phyloP scores from a whole-genome alignment of 2,329 filamentous ascomycete genomes.

The Massarina eburnea region DNA sequence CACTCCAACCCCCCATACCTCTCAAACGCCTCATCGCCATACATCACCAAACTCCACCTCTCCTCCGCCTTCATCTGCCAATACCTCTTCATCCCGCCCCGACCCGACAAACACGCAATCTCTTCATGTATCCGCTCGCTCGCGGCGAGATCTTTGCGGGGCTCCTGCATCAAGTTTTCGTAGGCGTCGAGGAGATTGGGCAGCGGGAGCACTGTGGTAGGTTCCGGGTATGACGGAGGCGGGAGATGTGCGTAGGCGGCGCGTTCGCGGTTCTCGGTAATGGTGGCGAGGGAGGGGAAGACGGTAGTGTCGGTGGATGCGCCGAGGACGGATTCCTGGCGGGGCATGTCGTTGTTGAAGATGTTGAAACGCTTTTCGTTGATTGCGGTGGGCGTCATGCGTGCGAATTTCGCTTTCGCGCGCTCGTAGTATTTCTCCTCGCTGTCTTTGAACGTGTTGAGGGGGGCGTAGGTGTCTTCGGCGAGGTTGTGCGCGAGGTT shows the following conservation, averaged over 20 bases:
- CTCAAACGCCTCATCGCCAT: constrained; percentile 33
- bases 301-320: background rate
- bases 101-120: constrained; percentile 6
- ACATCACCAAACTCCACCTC: constrained; percentile 30
- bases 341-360: constrained; percentile 16
- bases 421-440: constrained; percentile 24
- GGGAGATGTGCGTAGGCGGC: constrained; percentile 8
- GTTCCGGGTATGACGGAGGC: background rate
- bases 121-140: constrained; percentile 11
- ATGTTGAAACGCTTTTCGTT: constrained; percentile 14
- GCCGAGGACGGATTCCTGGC: constrained; percentile 12
- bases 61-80: constrained; percentile 17
- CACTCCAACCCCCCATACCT: constrained; percentile 28
- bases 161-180: constrained; percentile 12
- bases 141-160: constrained; percentile 6
- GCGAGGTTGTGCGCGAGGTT: constrained; percentile 17
- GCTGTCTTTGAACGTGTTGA: constrained; percentile 15
- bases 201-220: background rate
- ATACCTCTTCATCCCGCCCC: constrained; percentile 16
- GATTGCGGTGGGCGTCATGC: constrained; percentile 10
- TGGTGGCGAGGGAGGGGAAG: constrained; percentile 17
- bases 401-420: constrained; percentile 14
- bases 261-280: constrained; percentile 20
- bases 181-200: constrained; percentile 15
- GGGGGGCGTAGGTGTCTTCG: constrained; percentile 4